Conservation (phyloP, 345 rosid species). For the Citrus australasica region DNA sequence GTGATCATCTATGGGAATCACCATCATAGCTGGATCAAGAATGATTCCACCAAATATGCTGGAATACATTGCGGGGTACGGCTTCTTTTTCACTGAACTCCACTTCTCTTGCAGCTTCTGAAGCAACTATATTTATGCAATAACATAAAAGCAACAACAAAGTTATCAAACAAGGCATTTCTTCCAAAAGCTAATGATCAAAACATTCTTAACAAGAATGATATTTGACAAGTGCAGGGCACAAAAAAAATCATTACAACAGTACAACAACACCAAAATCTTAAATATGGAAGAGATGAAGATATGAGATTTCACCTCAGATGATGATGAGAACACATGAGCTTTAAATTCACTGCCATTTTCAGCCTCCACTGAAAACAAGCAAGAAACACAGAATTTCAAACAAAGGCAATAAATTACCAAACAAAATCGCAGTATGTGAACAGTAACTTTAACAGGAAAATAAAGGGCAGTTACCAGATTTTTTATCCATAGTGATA, state of each 20-base stretch:
- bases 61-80: slow-evolving; percentile 74
- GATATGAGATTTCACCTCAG: slow-evolving; percentile 41
- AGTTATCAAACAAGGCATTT: background rate
- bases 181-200: background rate
- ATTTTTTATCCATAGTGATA: slow-evolving; percentile 7
- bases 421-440: background rate
- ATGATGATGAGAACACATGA: slow-evolving; percentile 58
- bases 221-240: background rate
- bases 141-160: background rate
- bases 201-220: background rate
- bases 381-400: background rate
- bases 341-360: slow-evolving; percentile 37
- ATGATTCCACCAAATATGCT: slow-evolving; percentile 60
- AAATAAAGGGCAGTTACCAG: slow-evolving; percentile 18
- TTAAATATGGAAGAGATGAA: background rate
- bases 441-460: background rate
- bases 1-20: slow-evolving; percentile 71
- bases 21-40: slow-evolving; percentile 72
- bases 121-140: slow-evolving; percentile 38
- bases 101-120: slow-evolving; percentile 57
- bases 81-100: slow-evolving; percentile 45
- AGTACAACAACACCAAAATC: background rate
- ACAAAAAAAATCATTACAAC: background rate
- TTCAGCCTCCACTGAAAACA: slow-evolving; percentile 30
- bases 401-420: slow-evolving; percentile 10